Percentiles rank a stretch among this genome's conserved stretches.
Evolutionary conservation across 257 asterid species (phyloP).

Genomic region (Plantago ovata): DNA sequence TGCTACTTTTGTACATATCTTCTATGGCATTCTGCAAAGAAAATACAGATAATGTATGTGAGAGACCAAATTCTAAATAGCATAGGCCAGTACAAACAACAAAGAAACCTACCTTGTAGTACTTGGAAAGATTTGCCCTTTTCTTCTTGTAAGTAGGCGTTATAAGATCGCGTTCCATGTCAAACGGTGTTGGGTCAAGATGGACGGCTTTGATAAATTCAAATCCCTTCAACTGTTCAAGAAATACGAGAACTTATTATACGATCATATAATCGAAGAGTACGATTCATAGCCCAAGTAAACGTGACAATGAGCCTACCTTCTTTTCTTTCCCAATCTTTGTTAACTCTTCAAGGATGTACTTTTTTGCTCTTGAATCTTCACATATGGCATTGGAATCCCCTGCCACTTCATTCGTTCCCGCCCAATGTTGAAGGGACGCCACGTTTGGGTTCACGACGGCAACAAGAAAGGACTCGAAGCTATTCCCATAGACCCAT

Average conservation of each 20-base stretch:
- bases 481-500: constrained; percentile 82
- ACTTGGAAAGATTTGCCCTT: constrained; percentile 53
- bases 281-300: not conserved
- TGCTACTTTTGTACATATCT: constrained; percentile 48
- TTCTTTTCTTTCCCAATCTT: constrained; percentile 60
- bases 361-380: constrained; percentile 40
- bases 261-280: no score
- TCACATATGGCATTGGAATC: constrained; percentile 46
- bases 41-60: not conserved
- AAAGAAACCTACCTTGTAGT: constrained; percentile 57
- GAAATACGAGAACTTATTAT: not conserved
- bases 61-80: not conserved
- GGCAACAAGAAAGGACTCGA: constrained; percentile 74
- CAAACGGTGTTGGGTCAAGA: constrained; percentile 65
- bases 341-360: constrained; percentile 48
- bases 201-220: constrained; percentile 62
- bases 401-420: constrained; percentile 37
- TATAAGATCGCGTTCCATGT: constrained; percentile 78
- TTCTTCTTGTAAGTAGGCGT: constrained; percentile 88
- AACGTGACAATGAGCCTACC: constrained; percentile 29
- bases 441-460: constrained; percentile 67
- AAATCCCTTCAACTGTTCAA: constrained; percentile 68
- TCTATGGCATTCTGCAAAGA: constrained; percentile 54
- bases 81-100: no score
- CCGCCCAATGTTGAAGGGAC: constrained; percentile 54